phyloP scores from a whole-genome alignment of 1,284 basidiomycete species.

The Moniliella sp. region DNA sequence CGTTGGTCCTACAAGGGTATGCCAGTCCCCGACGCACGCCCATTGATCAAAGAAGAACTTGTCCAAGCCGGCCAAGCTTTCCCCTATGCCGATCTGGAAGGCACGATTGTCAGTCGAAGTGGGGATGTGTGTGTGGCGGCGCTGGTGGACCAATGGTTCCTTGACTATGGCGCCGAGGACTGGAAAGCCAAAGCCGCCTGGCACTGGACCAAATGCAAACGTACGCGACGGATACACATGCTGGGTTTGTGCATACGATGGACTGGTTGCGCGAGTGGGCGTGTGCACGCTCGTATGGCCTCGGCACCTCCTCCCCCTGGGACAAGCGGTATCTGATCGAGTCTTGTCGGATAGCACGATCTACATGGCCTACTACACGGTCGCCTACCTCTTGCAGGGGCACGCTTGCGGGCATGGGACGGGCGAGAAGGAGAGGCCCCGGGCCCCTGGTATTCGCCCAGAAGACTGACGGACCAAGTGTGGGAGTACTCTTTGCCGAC shows the following conservation, averaged over 20 bases:
- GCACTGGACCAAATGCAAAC: constrained; percentile 68
- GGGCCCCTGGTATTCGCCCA: constrained; percentile 61
- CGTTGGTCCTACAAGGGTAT: constrained; percentile 65
- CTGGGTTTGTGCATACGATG: constrained; percentile 73
- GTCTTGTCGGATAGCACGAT: constrained; percentile 90
- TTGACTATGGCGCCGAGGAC: constrained; percentile 75
- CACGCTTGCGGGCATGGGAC: too few species aligned
- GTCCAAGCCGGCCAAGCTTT: constrained; percentile 59
- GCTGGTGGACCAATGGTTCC: constrained; percentile 95
- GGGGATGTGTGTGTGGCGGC: constrained; percentile 84
- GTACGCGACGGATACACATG: constrained; percentile 66
- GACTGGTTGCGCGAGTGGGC: constrained; percentile 96
- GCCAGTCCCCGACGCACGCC: constrained; percentile 70
- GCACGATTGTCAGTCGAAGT: constrained; percentile 66
- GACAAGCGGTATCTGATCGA: constrained; percentile 89
- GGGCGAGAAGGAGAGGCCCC: constrained; percentile 58
- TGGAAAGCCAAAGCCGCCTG: constrained; percentile 77
- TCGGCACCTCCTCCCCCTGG: constrained; percentile 89
- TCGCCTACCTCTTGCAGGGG: constrained; percentile 45
- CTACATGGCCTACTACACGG: constrained; percentile 95
- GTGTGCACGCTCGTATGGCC: constrained; percentile 81
- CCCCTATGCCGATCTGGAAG: constrained; percentile 86
- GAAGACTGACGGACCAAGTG: constrained; percentile 85
- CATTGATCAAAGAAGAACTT: constrained; percentile 63
- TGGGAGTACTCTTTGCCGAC: constrained; percentile 82